A percentile compares a stretch with the other conserved stretches of the same genome.
Evolutionary conservation across 345 rosid genomes (phyloP).

Genomic region (Passiflora organensis): DNA sequence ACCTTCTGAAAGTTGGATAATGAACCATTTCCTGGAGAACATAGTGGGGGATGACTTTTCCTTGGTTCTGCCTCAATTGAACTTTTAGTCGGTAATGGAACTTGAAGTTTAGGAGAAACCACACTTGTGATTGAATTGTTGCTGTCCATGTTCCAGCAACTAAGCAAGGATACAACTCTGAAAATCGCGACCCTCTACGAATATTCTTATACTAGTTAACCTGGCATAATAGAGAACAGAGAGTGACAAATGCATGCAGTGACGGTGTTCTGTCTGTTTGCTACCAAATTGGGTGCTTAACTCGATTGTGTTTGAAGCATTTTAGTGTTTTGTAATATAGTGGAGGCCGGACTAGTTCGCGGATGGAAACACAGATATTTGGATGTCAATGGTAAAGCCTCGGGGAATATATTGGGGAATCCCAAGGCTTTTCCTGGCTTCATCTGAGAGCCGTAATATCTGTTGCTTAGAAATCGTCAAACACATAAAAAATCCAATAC

Average conservation of each 20-base stretch:
- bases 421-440: too few species aligned
- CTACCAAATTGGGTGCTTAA: too few species aligned
- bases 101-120: constrained; percentile 12
- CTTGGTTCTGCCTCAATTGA: constrained; percentile 11
- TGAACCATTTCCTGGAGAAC: constrained; percentile 11
- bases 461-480: too few species aligned
- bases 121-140: constrained; percentile 11
- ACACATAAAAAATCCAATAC: too few species aligned
- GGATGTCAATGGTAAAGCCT: background rate
- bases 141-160: constrained; percentile 18
- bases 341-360: background rate
- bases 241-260: too few species aligned
- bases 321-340: background rate
- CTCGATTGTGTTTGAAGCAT: background rate
- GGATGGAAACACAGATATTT: background rate
- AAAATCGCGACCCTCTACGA: background rate
- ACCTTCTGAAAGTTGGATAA: constrained; percentile 32
- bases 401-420: background rate
- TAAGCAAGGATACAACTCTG: too few species aligned
- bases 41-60: constrained; percentile 1
- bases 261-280: background rate
- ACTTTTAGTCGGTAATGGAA: constrained; percentile 3
- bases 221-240: too few species aligned
- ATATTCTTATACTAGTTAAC: background rate
- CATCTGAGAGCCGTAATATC: too few species aligned